Conservation (phyloP, 1,139 yeast genomes). For the Taphrina confusa region DNA sequence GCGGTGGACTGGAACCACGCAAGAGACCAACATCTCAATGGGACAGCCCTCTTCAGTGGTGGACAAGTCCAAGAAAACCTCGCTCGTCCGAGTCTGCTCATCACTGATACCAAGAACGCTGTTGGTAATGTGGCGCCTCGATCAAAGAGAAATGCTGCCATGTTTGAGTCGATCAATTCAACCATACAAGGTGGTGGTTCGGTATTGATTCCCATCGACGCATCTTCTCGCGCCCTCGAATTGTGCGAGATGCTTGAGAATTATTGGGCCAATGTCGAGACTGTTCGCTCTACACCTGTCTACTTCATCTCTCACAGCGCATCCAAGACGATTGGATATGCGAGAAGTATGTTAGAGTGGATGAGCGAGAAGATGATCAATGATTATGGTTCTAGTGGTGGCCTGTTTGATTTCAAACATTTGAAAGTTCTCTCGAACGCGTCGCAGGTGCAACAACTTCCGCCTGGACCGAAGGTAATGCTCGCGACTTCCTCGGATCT, state of each 20-base stretch:
- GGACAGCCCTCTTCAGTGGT: constrained; percentile 64
- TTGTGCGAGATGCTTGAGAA: constrained; percentile 69
- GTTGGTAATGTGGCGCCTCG: constrained; percentile 46
- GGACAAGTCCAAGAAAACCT: constrained; percentile 65
- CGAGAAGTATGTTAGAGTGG: constrained; percentile 92
- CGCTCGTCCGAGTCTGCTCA: constrained; percentile 77
- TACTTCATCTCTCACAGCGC: constrained; percentile 76
- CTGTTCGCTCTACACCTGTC: constrained; percentile 59
- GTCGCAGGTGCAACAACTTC: constrained; percentile 57
- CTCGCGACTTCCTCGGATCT: constrained; percentile 76
- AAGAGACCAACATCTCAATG: constrained; percentile 75
- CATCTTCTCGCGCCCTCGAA: constrained; percentile 83
- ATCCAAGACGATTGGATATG: constrained; percentile 74
- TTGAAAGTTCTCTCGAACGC: constrained; percentile 58
- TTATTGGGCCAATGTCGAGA: constrained; percentile 56
- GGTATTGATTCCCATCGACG: constrained; percentile 76
- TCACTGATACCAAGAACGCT: constrained; percentile 66
- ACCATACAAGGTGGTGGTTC: constrained; percentile 73
- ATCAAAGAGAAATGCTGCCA: constrained; percentile 59
- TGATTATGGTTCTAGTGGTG: constrained; percentile 74
- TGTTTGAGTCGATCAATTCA: constrained; percentile 63
- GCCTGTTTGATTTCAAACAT: constrained; percentile 64
- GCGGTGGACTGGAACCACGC: constrained; percentile 97
- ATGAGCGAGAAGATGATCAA: constrained; percentile 78
- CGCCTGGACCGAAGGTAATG: constrained; percentile 74